These are phyloP conservation scores for Prunus yedoensis DNA, from an alignment of 331 rosid genomes.

Conservation along the genomic window DNA sequence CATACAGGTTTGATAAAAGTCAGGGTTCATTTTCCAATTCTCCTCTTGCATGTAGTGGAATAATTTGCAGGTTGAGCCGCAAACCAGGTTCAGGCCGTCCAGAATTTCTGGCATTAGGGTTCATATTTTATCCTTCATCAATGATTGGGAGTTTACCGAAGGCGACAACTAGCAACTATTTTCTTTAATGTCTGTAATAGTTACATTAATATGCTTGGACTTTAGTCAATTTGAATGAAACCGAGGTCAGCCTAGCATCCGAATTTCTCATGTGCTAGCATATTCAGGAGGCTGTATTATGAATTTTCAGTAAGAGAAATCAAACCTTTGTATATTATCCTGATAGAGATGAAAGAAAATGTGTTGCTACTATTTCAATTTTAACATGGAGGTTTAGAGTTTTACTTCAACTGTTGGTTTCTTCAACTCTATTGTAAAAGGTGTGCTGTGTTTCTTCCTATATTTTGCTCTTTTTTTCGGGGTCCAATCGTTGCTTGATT, in stretches of 20 bases:
- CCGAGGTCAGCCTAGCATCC: background rate
- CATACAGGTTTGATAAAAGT: background rate
- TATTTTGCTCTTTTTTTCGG: too few species aligned
- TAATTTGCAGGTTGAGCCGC: background rate
- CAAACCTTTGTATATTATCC: background rate
- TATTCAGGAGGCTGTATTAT: too few species aligned
- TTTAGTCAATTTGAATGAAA: too few species aligned
- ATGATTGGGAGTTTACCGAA: background rate
- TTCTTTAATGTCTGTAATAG: background rate
- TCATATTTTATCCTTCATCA: background rate
- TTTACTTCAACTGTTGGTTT: too few species aligned
- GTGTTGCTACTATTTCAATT: background rate
- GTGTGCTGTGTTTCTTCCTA: too few species aligned
- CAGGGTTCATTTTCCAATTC: background rate
- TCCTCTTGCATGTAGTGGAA: background rate
- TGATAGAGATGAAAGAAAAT: background rate
- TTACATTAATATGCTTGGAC: background rate
- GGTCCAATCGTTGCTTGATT: too few species aligned
- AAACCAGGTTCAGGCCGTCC: background rate
- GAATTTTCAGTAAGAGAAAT: background rate
- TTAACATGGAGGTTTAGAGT: too few species aligned
- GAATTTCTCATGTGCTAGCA: too few species aligned
- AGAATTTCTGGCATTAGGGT: background rate
- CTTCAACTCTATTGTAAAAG: too few species aligned
- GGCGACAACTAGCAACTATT: background rate